A percentile compares a stretch with the other conserved stretches of the same genome.
phyloP scores from a whole-genome alignment of 768 basidiomycete genomes.

The Ramaria rubella region DNA sequence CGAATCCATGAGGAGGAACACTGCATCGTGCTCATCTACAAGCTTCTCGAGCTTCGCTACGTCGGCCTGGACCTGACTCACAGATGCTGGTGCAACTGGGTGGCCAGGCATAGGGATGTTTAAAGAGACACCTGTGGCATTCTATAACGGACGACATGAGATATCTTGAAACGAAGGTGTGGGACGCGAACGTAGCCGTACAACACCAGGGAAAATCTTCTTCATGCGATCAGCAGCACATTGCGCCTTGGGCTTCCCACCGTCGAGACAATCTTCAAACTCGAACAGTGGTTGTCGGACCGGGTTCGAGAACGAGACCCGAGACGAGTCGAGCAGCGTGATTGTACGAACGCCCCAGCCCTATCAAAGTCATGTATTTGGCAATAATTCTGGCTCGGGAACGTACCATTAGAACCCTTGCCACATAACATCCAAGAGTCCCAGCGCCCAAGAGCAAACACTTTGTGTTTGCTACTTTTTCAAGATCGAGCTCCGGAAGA shows the following conservation, averaged over 20 bases:
- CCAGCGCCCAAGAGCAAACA: slow-evolving; percentile 92
- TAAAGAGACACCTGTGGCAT: slow-evolving; percentile 70
- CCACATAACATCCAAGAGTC: slow-evolving; percentile 94
- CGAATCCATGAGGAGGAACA: slow-evolving; percentile 98
- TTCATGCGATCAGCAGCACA: slow-evolving; percentile 81
- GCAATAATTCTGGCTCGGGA: neutral
- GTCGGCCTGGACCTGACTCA: slow-evolving; percentile 57
- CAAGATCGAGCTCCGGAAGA: slow-evolving; percentile 80
- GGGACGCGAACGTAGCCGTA: slow-evolving; percentile 33
- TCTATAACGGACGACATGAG: slow-evolving; percentile 38
- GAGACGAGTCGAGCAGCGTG: slow-evolving; percentile 85
- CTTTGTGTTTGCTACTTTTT: slow-evolving; percentile 71
- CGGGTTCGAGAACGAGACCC: slow-evolving; percentile 95
- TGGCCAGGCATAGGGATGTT: slow-evolving; percentile 98
- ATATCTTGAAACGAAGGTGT: neutral
- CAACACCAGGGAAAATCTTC: slow-evolving; percentile 90
- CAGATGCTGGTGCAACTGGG: slow-evolving; percentile 59
- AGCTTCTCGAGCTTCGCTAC: slow-evolving; percentile 68
- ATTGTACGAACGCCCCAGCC: slow-evolving; percentile 98
- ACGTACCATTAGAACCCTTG: slow-evolving; percentile 80
- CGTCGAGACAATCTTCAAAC: slow-evolving; percentile 87
- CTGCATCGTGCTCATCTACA: slow-evolving; percentile 78
- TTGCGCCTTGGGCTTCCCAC: slow-evolving; percentile 90
- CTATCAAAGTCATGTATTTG: slow-evolving; percentile 22
- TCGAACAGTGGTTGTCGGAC: slow-evolving; percentile 96